Conservation (phyloP, 805 yeast genomes). For the Blastobotrys muscicola region DNA sequence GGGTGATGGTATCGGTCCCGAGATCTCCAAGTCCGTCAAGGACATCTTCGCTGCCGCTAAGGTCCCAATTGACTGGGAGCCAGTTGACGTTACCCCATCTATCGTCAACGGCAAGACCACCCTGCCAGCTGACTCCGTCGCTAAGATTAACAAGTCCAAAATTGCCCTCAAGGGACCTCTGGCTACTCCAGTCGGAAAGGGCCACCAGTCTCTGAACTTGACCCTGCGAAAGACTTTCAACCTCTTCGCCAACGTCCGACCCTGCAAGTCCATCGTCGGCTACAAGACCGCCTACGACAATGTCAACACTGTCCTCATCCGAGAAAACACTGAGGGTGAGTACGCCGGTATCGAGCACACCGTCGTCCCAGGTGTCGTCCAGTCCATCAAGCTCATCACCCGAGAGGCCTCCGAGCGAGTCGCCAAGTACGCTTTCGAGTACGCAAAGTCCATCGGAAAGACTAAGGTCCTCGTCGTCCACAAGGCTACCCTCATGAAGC, state of each 20-base stretch:
- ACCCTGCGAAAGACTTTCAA: constrained; percentile 95
- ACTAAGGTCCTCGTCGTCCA: constrained; percentile 89
- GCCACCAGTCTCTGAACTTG: constrained; percentile 94
- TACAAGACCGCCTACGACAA: constrained; percentile 82
- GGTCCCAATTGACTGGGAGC: constrained; percentile 96
- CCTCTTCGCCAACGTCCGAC: constrained; percentile 94
- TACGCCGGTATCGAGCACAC: constrained; percentile 98
- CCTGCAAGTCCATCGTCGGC: constrained; percentile 89
- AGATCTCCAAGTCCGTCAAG: constrained; percentile 90
- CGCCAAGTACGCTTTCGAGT: constrained; percentile 93
- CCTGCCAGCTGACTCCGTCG: constrained; percentile 85
- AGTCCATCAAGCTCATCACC: constrained; percentile 94
- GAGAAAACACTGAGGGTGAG: constrained; percentile 99
- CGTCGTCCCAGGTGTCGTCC: constrained; percentile 96
- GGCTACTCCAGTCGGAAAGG: constrained; percentile 98
- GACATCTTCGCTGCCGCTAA: constrained; percentile 87
- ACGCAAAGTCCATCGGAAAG: constrained; percentile 82
- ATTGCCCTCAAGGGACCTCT: constrained; percentile 97
- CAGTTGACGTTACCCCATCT: constrained; percentile 90
- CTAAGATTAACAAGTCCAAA: constrained; percentile 82
- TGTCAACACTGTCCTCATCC: constrained; percentile 90
- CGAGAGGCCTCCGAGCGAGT: constrained; percentile 94
- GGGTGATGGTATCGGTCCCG: constrained; percentile 98
- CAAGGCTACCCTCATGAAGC: constrained; percentile 97
- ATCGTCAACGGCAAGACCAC: constrained; percentile 88